Conservation (phyloP, 257 asterid genomes). For the Plectranthus barbatus region DNA sequence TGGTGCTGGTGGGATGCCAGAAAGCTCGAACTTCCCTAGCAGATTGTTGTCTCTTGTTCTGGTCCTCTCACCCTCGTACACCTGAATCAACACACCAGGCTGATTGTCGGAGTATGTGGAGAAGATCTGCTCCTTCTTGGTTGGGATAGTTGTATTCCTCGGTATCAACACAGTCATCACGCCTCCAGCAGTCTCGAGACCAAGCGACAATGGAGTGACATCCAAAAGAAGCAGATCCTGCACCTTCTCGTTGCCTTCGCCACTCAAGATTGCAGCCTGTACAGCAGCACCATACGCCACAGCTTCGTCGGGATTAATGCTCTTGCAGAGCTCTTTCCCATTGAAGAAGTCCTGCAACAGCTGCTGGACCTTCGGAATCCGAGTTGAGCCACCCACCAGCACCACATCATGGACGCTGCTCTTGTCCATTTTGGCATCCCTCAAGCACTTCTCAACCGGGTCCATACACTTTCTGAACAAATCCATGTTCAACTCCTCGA, state of each 20-base stretch:
- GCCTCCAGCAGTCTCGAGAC: constrained; percentile 14
- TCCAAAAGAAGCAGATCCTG: constrained; percentile 22
- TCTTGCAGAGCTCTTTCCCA: constrained; percentile 17
- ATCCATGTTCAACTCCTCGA: too few species aligned
- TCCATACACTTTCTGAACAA: too few species aligned
- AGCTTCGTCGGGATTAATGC: constrained; percentile 23
- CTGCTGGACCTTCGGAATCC: constrained; percentile 21
- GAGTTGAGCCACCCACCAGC: constrained; percentile 20
- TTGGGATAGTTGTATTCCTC: constrained; percentile 14
- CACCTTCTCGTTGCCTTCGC: constrained; percentile 21
- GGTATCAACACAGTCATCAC: constrained; percentile 17
- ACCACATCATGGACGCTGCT: constrained; percentile 16
- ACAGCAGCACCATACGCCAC: constrained; percentile 23
- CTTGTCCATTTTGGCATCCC: constrained; percentile 18
- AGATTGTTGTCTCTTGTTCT: constrained; percentile 5
- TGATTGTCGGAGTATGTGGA: not conserved
- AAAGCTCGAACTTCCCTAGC: constrained; percentile 2
- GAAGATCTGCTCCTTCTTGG: constrained; percentile 7
- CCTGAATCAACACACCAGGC: not conserved
- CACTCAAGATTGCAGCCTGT: constrained; percentile 20
- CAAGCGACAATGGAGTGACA: constrained; percentile 20
- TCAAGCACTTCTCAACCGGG: constrained; percentile 10
- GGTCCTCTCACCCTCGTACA: constrained; percentile 15
- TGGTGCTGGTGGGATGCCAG: constrained; percentile 2
- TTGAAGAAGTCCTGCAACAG: constrained; percentile 20